Evolutionary conservation across 2,329 filamentous ascomycete species (phyloP).

Genomic region (Pseudodiploospora longispora): DNA sequence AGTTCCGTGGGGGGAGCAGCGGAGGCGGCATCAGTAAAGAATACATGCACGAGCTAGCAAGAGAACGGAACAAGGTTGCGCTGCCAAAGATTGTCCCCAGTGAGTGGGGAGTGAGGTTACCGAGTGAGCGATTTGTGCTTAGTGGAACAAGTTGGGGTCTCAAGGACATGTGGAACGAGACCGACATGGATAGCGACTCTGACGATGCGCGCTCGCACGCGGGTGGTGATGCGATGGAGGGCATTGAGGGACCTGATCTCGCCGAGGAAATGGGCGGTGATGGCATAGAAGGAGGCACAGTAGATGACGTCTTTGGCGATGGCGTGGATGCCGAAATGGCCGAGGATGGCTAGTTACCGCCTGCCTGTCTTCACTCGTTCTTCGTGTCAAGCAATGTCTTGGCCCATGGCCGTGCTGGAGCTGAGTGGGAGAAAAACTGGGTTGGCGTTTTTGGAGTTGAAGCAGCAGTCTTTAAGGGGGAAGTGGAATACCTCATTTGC

Average conservation of each 20-base stretch:
- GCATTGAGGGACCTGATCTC: conserved; percentile 30
- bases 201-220: conserved; percentile 29
- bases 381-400: not conserved
- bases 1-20: conserved; percentile 52
- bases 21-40: conserved; percentile 59
- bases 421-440: not conserved
- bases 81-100: conserved; percentile 55
- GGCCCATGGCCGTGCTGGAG: not conserved
- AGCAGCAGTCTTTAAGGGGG: too few species aligned
- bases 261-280: conserved; percentile 37
- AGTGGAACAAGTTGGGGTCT: conserved; percentile 59
- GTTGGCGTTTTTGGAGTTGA: conserved; percentile 8
- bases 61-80: conserved; percentile 58
- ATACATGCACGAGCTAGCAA: conserved; percentile 67
- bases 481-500: too few species aligned
- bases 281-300: conserved; percentile 40
- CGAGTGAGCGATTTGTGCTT: conserved; percentile 60
- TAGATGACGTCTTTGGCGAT: conserved; percentile 48
- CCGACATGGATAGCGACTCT: conserved; percentile 33
- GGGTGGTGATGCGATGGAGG: conserved; percentile 42
- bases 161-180: conserved; percentile 49
- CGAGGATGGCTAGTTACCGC: conserved; percentile 22
- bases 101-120: conserved; percentile 60
- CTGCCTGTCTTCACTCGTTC: not conserved
- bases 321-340: conserved; percentile 52